Evolutionary conservation across 139 green algal species (phyloP).

Genomic region (Astrephomene gubernaculifera): DNA sequence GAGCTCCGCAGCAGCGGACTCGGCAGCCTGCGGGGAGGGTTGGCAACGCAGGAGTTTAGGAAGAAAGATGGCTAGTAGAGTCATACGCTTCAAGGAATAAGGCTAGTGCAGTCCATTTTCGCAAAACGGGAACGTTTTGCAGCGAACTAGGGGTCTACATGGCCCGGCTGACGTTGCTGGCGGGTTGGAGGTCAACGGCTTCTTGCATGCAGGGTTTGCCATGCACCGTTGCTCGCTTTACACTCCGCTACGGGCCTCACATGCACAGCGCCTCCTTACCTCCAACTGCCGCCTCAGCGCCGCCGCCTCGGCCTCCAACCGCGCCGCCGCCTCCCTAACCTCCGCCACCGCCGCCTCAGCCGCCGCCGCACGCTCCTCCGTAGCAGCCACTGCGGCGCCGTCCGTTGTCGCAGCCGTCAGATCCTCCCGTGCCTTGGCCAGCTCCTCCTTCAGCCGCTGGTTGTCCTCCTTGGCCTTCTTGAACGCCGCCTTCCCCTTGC

Average conservation of each 20-base stretch:
- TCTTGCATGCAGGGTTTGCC: too few species aligned
- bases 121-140: too few species aligned
- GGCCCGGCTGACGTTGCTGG: too few species aligned
- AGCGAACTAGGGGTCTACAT: too few species aligned
- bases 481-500: slow-evolving; percentile 16
- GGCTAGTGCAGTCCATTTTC: too few species aligned
- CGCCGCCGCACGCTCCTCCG: background rate
- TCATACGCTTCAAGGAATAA: too few species aligned
- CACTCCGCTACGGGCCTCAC: too few species aligned
- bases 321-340: background rate
- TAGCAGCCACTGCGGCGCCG: background rate
- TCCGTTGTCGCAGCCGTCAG: background rate
- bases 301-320: background rate
- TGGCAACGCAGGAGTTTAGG: too few species aligned
- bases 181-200: too few species aligned
- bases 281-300: background rate
- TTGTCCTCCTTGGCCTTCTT: slow-evolving; percentile 36
- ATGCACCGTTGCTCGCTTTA: too few species aligned
- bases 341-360: background rate
- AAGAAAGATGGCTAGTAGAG: too few species aligned
- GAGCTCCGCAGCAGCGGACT: background rate
- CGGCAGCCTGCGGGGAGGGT: background rate
- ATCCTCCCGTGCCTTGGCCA: background rate
- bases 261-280: background rate
- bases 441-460: slow-evolving; percentile 14